Conservation (phyloP, 495 filamentous ascomycete genomes). For the Podospora appendiculata region DNA sequence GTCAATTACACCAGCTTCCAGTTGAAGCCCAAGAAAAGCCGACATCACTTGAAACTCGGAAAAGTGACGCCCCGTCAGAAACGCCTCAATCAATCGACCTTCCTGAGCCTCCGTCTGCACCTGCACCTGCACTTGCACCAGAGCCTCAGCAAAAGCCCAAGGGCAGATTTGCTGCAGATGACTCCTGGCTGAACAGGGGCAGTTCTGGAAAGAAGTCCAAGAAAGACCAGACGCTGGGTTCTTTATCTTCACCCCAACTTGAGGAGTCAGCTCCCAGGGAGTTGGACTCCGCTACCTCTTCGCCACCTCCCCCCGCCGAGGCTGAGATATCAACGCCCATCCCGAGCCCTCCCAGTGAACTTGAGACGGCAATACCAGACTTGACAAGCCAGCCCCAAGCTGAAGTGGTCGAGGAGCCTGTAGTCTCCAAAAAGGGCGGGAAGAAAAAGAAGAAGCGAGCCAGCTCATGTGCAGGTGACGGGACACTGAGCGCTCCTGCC, state of each 20-base stretch:
- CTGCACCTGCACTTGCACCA: too few relatives aligned
- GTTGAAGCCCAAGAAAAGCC: too few relatives aligned
- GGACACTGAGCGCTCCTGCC: neutral
- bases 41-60: neutral
- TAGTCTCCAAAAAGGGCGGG: neutral
- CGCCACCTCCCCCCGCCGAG: neutral
- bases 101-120: neutral
- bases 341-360: too few relatives aligned
- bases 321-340: too few relatives aligned
- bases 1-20: too few relatives aligned
- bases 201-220: slow-evolving; percentile 6
- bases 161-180: neutral
- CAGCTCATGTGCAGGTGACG: neutral
- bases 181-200: neutral
- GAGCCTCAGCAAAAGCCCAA: too few relatives aligned
- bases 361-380: too few relatives aligned
- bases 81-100: neutral
- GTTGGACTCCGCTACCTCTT: neutral
- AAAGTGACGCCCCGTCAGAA: neutral
- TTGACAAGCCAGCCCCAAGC: neutral
- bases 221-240: slow-evolving; percentile 14
- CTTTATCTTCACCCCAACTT: neutral
- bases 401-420: neutral
- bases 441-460: too few relatives aligned
- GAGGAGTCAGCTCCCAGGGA: neutral